These are phyloP conservation scores for Byssochlamys sp. DNA, from an alignment of 2,329 filamentous ascomycete species.

Conservation along the genomic window DNA sequence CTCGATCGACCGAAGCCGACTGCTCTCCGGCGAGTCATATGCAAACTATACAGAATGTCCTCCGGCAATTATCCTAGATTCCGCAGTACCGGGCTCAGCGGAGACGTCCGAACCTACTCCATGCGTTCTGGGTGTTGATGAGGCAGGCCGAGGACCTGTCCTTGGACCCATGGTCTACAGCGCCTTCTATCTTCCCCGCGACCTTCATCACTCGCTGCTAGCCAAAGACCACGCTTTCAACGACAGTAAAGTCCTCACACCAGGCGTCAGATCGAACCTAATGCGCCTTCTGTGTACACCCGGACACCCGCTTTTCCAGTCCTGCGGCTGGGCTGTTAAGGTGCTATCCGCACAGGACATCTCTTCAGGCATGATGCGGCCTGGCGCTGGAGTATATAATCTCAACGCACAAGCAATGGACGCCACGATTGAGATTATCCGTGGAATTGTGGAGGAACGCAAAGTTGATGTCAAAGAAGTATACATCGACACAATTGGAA, in stretches of 20 bases:
- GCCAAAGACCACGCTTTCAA: slow-evolving; percentile 76
- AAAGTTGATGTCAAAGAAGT: slow-evolving; percentile 81
- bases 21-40: slow-evolving; percentile 60
- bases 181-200: slow-evolving; percentile 60
- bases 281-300: slow-evolving; percentile 62
- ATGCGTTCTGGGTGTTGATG: slow-evolving; percentile 81
- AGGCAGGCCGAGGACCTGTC: slow-evolving; percentile 89
- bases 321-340: slow-evolving; percentile 75
- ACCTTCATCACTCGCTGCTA: slow-evolving; percentile 61
- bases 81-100: slow-evolving; percentile 8
- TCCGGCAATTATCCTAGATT: slow-evolving; percentile 42
- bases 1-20: slow-evolving; percentile 49
- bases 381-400: slow-evolving; percentile 56
- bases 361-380: slow-evolving; percentile 63
- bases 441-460: slow-evolving; percentile 57
- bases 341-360: slow-evolving; percentile 78
- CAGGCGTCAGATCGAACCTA: slow-evolving; percentile 64
- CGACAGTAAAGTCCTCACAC: slow-evolving; percentile 85
- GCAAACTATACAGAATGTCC: slow-evolving; percentile 63
- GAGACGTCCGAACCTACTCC: slow-evolving; percentile 39
- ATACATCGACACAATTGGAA: slow-evolving; percentile 90
- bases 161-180: slow-evolving; percentile 65
- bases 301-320: slow-evolving; percentile 46
- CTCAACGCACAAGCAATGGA: slow-evolving; percentile 94
- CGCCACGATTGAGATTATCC: slow-evolving; percentile 74